Conservation (phyloP, 2,329 filamentous ascomycete species). For the Fusarium armeniacum region DNA sequence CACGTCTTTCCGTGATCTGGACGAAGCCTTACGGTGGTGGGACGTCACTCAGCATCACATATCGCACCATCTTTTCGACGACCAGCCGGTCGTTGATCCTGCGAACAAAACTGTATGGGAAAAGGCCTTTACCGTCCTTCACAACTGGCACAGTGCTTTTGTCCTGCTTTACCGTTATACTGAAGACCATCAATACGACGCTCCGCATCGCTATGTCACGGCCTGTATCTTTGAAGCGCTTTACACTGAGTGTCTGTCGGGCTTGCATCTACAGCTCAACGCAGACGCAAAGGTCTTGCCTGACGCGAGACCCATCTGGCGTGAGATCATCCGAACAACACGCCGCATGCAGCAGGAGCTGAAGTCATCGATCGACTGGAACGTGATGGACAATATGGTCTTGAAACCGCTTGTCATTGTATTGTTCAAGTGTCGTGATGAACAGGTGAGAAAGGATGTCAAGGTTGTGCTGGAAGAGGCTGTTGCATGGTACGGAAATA, state of each 20-base stretch:
- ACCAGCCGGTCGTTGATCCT: neutral
- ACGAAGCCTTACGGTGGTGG: slow-evolving; percentile 40
- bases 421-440: slow-evolving; percentile 41
- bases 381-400: slow-evolving; percentile 38
- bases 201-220: slow-evolving; percentile 29
- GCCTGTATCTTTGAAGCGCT: slow-evolving; percentile 42
- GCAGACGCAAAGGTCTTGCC: slow-evolving; percentile 34
- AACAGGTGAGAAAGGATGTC: slow-evolving; percentile 19
- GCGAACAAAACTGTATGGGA: slow-evolving; percentile 23
- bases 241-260: slow-evolving; percentile 39
- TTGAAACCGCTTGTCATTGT: slow-evolving; percentile 42
- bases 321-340: slow-evolving; percentile 38
- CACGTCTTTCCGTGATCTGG: slow-evolving; percentile 33
- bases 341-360: slow-evolving; percentile 16
- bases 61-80: slow-evolving; percentile 7
- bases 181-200: slow-evolving; percentile 11
- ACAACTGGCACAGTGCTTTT: slow-evolving; percentile 40
- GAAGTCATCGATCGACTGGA: slow-evolving; percentile 1
- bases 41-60: slow-evolving; percentile 39
- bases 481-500: slow-evolving; percentile 11
- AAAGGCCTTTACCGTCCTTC: slow-evolving; percentile 16
- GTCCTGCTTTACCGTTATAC: slow-evolving; percentile 29
- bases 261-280: slow-evolving; percentile 23
- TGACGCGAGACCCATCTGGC: slow-evolving; percentile 34
- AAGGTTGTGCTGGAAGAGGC: slow-evolving; percentile 27